Conservation (phyloP, 2,329 filamentous ascomycete genomes). For the Aspergillus fructus region DNA sequence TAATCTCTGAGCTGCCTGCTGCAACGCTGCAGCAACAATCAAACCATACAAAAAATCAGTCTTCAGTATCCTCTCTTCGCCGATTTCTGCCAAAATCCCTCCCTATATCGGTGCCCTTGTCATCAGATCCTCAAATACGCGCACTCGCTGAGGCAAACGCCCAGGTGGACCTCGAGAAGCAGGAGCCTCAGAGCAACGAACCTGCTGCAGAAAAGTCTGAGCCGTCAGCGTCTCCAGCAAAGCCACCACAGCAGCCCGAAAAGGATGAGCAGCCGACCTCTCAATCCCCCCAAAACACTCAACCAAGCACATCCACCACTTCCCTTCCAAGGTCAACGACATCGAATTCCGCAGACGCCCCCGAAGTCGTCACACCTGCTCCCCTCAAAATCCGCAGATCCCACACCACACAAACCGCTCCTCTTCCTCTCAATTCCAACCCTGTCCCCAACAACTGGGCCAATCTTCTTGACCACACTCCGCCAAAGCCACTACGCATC, state of each 20-base stretch:
- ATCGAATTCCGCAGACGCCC: conserved; percentile 36
- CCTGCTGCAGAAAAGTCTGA: background rate
- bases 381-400: conserved; percentile 28
- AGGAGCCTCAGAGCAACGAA: conserved; percentile 14
- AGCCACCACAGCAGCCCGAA: background rate
- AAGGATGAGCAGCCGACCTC: background rate
- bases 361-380: conserved; percentile 30
- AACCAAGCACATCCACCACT: background rate
- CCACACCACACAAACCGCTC: conserved; percentile 19
- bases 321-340: conserved; percentile 27
- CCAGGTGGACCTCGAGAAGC: conserved; percentile 30
- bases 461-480: conserved; percentile 12
- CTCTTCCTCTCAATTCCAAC: conserved; percentile 21
- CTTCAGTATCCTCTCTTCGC: conserved; percentile 35
- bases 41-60: conserved; percentile 32
- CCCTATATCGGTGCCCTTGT: conserved; percentile 30
- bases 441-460: conserved; percentile 23
- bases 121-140: conserved; percentile 38
- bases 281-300: background rate
- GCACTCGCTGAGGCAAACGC: conserved; percentile 31
- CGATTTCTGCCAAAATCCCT: conserved; percentile 34
- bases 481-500: conserved; percentile 10
- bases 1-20: conserved; percentile 21
- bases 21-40: conserved; percentile 21
- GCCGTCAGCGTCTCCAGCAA: background rate